phyloP scores from a whole-genome alignment of 495 filamentous ascomycete genomes.

The Glarea lozoyensis region DNA sequence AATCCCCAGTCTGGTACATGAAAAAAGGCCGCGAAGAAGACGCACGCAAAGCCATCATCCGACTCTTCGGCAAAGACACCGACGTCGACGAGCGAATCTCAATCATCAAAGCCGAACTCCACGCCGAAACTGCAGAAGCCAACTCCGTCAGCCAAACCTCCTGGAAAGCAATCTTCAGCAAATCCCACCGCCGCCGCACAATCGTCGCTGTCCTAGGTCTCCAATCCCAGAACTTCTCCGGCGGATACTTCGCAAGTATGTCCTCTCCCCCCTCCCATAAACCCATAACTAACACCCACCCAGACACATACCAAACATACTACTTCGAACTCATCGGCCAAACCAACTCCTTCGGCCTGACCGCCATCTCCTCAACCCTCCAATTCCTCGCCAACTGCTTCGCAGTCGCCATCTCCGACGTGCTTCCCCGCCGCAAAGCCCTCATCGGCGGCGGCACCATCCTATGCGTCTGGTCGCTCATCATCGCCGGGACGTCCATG shows the following conservation, averaged over 20 bases:
- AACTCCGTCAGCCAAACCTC: neutral
- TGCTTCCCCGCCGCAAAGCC: neutral
- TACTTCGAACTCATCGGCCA: neutral
- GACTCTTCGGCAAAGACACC: neutral
- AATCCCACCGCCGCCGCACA: neutral
- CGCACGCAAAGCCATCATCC: constrained; percentile 1
- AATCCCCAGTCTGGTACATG: neutral
- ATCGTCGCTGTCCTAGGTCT: neutral
- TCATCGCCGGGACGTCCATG: neutral
- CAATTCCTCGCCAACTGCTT: constrained; percentile 1
- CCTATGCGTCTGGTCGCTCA: constrained; percentile 1
- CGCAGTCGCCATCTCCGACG: constrained; percentile 12
- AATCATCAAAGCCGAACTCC: neutral
- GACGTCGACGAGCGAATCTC: neutral
- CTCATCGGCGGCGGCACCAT: neutral
- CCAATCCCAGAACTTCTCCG: neutral
- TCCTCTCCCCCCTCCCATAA: neutral
- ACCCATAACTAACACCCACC: neutral
- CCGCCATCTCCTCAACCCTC: neutral
- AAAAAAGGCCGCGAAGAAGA: constrained; percentile 1
- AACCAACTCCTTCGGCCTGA: neutral
- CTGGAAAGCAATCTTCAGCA: constrained; percentile 1
- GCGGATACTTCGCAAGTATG: neutral
- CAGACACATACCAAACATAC: constrained; percentile 1
- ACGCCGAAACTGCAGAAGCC: neutral